phyloP scores from a whole-genome alignment of 805 yeast genomes.

The Candida montana region DNA sequence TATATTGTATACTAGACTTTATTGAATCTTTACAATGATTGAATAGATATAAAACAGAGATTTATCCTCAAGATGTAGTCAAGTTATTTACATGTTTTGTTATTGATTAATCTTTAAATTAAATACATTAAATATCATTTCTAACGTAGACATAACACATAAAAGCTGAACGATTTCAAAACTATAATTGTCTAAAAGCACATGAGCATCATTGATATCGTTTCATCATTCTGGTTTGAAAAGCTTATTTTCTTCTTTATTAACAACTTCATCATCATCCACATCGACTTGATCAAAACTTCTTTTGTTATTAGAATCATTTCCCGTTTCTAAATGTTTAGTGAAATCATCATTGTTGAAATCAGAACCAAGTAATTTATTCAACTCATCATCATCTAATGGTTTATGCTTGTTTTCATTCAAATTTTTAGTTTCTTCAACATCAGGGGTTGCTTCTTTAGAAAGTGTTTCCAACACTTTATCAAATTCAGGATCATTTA shows the following conservation, averaged over 20 bases:
- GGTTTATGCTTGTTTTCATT: conserved; percentile 1
- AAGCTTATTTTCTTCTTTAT: conserved; percentile 1
- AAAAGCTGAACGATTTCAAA: no score
- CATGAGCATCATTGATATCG: no score
- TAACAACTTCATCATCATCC: conserved; percentile 2
- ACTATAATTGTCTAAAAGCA: no score
- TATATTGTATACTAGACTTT: conserved; percentile 3
- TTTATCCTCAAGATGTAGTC: no score
- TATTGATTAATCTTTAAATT: background rate
- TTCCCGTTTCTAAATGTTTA: background rate
- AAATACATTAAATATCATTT: background rate
- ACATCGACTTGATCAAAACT: conserved; percentile 8
- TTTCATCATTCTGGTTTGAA: conserved; percentile 6
- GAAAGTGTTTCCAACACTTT: conserved; percentile 24
- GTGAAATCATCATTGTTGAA: conserved; percentile 11
- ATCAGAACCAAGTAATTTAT: conserved; percentile 20
- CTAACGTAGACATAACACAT: background rate
- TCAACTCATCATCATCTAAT: conserved; percentile 23
- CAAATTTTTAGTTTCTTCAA: conserved; percentile 11
- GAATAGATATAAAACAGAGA: no score
- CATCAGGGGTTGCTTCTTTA: conserved; percentile 24
- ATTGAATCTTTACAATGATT: no score
- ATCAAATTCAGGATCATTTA: conserved; percentile 24
- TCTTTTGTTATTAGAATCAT: conserved; percentile 7
- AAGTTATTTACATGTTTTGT: background rate